Base-by-base conservation (phyloP, 2,329 filamentous ascomycete genomes). In the Alternaria triticimaculans region DNA sequence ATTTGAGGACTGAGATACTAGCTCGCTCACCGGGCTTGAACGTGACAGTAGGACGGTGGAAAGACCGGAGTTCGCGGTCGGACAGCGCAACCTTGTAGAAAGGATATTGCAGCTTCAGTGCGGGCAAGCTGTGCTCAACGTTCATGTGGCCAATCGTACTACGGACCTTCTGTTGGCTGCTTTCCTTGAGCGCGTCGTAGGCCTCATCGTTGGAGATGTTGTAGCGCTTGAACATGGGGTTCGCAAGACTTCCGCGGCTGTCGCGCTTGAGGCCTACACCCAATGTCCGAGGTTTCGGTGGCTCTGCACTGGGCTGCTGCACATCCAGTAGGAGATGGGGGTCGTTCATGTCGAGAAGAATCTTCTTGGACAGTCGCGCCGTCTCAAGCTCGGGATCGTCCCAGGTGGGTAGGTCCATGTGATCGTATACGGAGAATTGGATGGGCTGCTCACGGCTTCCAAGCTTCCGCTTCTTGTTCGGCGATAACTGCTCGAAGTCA, bases 171-270 rank as follows among this genome's bases (percentile, higher is more conserved):
- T 93, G 94, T 82, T 97, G 93, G 76, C 97, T 94, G 76, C 97
- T 98, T 80, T 97, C 94, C 81, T 98, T 98, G 48, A 99, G 87
- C 64, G 94, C 89, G 76, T 98, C 94, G 78, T 99, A 99, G 2
- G 94, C 94, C 63, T 96, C 92, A 75, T 99, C 96, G 67, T 98
- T 98, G 28, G 94, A 97, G 62, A 96, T 92, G 77, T 98, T 98
- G 85, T 97, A 99, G 45, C 95, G 90, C 70, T 91, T 88, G 41
- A 88, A 88, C 37, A 97, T 86, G 60, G 92, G 89, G 58, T 90
- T 91, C 4, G 90, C 89, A 45, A 93, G 82, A 55, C 89, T 90
- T 15, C 89, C 88, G 60, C 88, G 90, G 8, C 87, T 88, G 83
- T 89, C 89, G 66, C 87, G 89, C 80, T 87, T 90, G 67, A 87